Evolutionary conservation across 202 grass and related monocot species (phyloP).

Genomic region (Elaeis oleifera): DNA sequence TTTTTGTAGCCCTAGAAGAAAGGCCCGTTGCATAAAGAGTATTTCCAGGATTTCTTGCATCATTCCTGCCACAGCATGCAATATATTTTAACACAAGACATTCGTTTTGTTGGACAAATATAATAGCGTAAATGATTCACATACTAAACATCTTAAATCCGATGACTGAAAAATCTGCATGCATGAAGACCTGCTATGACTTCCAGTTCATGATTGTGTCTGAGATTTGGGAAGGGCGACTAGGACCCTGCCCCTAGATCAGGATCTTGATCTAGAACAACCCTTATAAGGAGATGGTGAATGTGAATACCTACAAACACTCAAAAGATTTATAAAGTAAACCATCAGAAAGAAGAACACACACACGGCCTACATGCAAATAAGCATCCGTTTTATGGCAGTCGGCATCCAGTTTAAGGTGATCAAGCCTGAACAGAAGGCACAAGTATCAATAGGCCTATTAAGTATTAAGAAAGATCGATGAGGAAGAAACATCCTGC

Average conservation of each 20-base stretch:
- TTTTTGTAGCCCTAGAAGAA: constrained; percentile 61
- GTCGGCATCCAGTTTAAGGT: no score
- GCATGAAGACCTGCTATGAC: constrained; percentile 29
- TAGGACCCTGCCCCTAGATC: constrained; percentile 34
- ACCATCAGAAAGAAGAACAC: no score
- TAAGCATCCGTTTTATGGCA: no score
- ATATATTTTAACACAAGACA: constrained; percentile 6
- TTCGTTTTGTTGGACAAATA: no score
- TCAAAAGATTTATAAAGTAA: no score
- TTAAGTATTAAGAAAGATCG: no score
- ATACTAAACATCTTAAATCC: not conserved
- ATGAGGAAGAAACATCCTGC: no score
- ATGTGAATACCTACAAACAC: constrained; percentile 35
- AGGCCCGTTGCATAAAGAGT: constrained; percentile 73
- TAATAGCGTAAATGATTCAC: not conserved
- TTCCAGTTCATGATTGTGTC: constrained; percentile 40
- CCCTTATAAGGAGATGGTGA: constrained; percentile 64
- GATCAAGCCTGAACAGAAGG: no score
- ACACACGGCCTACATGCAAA: no score
- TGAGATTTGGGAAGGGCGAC: constrained; percentile 41
- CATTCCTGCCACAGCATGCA: constrained; percentile 30
- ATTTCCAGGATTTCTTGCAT: constrained; percentile 63
- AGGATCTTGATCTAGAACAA: constrained; percentile 46
- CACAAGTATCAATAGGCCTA: no score
- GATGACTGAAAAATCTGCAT: constrained; percentile 4